Conservation (phyloP, 2,329 filamentous ascomycete species). For the Pseudogymnoascus sp. region DNA sequence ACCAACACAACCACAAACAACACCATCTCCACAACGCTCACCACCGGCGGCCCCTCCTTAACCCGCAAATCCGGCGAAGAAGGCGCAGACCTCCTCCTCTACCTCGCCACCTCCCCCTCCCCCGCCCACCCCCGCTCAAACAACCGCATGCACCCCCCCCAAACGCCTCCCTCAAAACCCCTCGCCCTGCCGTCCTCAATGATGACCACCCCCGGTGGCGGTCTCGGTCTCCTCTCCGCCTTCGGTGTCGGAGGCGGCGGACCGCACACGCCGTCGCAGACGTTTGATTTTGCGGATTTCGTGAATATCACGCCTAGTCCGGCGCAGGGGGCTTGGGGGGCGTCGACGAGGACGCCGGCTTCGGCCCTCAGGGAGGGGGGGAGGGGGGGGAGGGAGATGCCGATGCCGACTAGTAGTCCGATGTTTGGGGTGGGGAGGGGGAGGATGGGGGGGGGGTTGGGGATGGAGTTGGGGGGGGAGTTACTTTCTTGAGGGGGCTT, state of each 20-base stretch:
- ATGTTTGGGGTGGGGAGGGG: neutral
- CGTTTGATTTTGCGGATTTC: slow-evolving; percentile 92
- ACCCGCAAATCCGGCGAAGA: slow-evolving; percentile 60
- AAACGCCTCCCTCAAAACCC: slow-evolving; percentile 66
- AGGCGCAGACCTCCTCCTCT: slow-evolving; percentile 71
- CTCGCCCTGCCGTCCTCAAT: slow-evolving; percentile 69
- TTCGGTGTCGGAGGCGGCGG: slow-evolving; percentile 62
- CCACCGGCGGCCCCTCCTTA: slow-evolving; percentile 23
- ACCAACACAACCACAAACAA: slow-evolving; percentile 41
- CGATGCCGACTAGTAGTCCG: neutral
- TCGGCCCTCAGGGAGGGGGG: neutral
- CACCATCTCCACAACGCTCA: slow-evolving; percentile 15
- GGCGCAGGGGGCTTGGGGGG: slow-evolving; percentile 70
- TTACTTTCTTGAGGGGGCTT: neutral
- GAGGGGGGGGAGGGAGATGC: neutral
- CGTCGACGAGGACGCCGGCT: slow-evolving; percentile 26
- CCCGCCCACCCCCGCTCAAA: slow-evolving; percentile 52
- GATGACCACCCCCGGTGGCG: slow-evolving; percentile 75
- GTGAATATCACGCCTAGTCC: slow-evolving; percentile 96
- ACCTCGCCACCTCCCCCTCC: slow-evolving; percentile 84
- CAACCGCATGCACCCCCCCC: slow-evolving; percentile 56
- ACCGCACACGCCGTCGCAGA: slow-evolving; percentile 69
- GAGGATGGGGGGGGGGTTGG: neutral
- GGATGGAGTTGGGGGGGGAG: neutral
- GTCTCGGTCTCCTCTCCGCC: slow-evolving; percentile 54